Conservation (phyloP, 192 early-diverging fungal genomes). For the Gamsiella multidivaricata region DNA sequence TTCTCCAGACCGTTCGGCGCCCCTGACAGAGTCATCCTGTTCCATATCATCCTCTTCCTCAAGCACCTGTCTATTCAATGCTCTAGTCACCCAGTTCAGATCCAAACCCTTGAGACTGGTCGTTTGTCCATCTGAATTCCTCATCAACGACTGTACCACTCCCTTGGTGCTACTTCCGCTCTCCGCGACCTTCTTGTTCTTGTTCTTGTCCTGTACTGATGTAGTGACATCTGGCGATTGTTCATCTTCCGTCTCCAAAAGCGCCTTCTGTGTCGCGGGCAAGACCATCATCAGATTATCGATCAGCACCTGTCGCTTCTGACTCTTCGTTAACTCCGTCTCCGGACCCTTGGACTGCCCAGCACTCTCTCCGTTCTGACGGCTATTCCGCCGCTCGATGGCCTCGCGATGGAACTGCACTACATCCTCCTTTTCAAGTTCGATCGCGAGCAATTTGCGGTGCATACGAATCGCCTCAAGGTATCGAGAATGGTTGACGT, state of each 20-base stretch:
- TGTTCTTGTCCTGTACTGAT: not conserved
- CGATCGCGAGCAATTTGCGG: conserved; percentile 14
- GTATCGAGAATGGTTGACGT: conserved; percentile 43
- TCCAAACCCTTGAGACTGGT: conserved; percentile 37
- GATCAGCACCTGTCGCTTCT: conserved; percentile 44
- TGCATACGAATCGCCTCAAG: conserved; percentile 51
- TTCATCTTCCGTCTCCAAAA: conserved; percentile 27
- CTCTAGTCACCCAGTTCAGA: conserved; percentile 23
- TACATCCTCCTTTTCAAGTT: conserved; percentile 28
- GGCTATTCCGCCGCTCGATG: conserved; percentile 28
- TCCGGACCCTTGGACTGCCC: not conserved
- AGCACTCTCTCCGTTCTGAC: conserved; percentile 1
- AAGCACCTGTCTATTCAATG: not conserved
- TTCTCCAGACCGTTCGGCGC: not conserved
- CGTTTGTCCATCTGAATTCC: conserved; percentile 12
- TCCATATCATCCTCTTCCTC: not conserved
- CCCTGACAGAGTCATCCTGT: not conserved
- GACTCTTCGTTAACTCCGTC: conserved; percentile 25
- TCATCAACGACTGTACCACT: conserved; percentile 12
- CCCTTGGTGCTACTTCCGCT: not conserved
- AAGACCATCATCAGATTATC: conserved; percentile 30
- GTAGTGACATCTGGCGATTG: not conserved
- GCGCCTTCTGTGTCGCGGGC: conserved; percentile 19
- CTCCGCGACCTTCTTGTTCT: not conserved
- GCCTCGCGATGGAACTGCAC: conserved; percentile 44